Conservation (phyloP, 306 rosid genomes). For the cucumber (Cucumis sativus) region DNA sequence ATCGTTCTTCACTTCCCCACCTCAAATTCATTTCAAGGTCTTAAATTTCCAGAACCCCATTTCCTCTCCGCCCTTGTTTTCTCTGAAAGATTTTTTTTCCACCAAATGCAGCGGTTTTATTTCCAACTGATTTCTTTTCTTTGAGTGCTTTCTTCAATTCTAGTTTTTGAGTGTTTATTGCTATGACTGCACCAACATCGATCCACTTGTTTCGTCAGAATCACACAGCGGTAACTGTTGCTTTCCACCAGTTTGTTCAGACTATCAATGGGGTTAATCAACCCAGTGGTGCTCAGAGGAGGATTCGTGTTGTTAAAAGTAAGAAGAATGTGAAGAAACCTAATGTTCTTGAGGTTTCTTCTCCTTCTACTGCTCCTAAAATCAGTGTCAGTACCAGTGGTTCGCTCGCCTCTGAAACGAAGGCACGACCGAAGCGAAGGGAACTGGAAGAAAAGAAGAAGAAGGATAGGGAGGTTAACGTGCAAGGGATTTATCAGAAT, state of each 20-base stretch:
- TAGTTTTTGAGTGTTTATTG: background rate
- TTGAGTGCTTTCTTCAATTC: background rate
- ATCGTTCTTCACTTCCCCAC: background rate
- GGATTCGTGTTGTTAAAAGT: background rate
- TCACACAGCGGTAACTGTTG: background rate
- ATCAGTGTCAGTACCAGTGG: background rate
- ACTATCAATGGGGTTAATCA: background rate
- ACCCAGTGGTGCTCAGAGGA: background rate
- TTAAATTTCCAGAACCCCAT: background rate
- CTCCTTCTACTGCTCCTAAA: background rate
- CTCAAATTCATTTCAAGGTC: background rate
- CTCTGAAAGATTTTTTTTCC: background rate
- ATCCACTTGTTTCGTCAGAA: conserved; percentile 2
- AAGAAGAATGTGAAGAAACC: background rate
- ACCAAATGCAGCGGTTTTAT: background rate
- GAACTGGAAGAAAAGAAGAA: background rate
- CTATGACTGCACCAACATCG: background rate
- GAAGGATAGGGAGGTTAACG: background rate
- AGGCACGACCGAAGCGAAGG: background rate
- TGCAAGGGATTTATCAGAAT: conserved; percentile 18
- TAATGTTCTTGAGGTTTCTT: background rate
- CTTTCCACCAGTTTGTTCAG: conserved; percentile 8
- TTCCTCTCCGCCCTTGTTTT: background rate
- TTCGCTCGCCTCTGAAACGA: background rate
- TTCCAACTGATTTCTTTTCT: background rate